Base-by-base conservation (phyloP, 495 filamentous ascomycete species). In the Jackrogersella minutella region DNA sequence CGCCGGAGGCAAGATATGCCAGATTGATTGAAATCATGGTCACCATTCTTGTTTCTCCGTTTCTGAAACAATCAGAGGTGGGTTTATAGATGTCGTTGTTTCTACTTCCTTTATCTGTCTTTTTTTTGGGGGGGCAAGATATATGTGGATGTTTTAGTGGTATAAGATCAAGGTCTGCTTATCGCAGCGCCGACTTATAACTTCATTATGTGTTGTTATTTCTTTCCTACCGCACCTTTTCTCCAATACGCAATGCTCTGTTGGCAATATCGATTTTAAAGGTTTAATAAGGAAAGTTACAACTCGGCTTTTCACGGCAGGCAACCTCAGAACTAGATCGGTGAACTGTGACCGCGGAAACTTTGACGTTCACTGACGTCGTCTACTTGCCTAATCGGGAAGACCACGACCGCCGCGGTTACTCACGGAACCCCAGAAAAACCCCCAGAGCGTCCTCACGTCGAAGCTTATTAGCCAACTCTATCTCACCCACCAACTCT, bases 221-320 rank as follows among this genome's bases (percentile, higher is more conserved):
- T 49, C 44, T 31, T 17, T 17, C 17, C 36, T 17, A 40, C 11
- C 3, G 9, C 24, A 31, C 5, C 10, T 31, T 49, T 49, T 31
- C 41, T 41, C 17, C 24, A 26, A 24, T 44, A 2, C 13, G n/a
- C 10, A 24, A n/a, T n/a, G n/a, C n/a, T 26, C 22, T 11, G 21
- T 26, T 24, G 19, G 19, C n/a, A n/a, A n/a, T n/a, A n/a, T n/a
- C n/a, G n/a, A n/a, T n/a, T n/a, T n/a, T n/a, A n/a, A n/a, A n/a
- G n/a, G n/a, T n/a, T n/a, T 46, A 28, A 33, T 33, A 46, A 46
- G 49, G 46, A 5, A 44, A 24, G 19, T 21, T 21, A n/a, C n/a
- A n/a, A n/a, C 34, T 66, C 64, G 64, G 64, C 60, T 69, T 69
- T 64, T 69, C 66, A 22, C 66, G 66, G 66, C 36, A 54, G 58